Evolutionary conservation across 2,329 filamentous ascomycete genomes (phyloP).

Genomic region (Botryotinia globosa): DNA sequence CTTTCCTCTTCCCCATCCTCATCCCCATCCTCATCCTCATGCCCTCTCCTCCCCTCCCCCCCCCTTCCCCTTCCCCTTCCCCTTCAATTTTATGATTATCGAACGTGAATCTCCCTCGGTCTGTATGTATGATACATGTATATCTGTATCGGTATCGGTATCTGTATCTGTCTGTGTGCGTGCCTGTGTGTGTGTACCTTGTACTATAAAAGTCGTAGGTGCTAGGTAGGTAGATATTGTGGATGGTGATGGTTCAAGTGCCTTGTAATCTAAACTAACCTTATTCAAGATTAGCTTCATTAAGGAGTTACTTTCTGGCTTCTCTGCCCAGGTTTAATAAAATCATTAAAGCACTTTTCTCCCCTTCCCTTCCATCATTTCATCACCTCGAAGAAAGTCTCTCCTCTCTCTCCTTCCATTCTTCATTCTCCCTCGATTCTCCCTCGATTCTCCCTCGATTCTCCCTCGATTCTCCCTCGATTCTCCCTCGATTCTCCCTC

Average conservation of each 20-base stretch:
- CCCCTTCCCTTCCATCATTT: background rate
- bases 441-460: too few species aligned
- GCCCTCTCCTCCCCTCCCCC: too few species aligned
- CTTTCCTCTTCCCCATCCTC: too few species aligned
- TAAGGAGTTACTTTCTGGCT: background rate
- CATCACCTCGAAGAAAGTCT: slow-evolving; percentile 3
- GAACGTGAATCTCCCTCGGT: background rate
- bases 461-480: background rate
- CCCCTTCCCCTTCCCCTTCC: background rate
- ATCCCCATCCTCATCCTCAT: too few species aligned
- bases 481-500: background rate
- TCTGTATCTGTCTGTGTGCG: background rate
- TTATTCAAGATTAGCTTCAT: background rate
- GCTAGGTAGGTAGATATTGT: background rate
- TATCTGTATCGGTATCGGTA: background rate
- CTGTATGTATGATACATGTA: background rate
- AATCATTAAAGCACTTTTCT: slow-evolving; percentile 14
- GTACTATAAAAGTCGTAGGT: background rate
- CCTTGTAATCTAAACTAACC: background rate
- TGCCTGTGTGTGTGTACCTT: background rate
- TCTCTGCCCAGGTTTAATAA: background rate
- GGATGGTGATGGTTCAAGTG: background rate
- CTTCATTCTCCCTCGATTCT: background rate
- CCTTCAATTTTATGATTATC: slow-evolving; percentile 1
- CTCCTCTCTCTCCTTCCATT: background rate